phyloP scores from a whole-genome alignment of 2,329 filamentous ascomycete species.

The Exophiala sp. region DNA sequence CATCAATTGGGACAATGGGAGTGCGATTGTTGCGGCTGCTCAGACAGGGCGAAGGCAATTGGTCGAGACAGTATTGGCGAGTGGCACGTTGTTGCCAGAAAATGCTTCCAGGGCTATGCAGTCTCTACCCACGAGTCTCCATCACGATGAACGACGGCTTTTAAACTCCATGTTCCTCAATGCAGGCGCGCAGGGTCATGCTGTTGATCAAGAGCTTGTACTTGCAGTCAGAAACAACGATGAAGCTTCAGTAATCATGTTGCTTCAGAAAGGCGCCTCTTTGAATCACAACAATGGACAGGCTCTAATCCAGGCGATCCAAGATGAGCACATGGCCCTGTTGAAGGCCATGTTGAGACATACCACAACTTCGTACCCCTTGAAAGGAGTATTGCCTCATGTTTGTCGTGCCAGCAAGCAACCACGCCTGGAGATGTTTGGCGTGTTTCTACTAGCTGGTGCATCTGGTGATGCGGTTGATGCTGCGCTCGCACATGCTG shows the following conservation, averaged over 20 bases:
- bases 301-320: conserved; percentile 4
- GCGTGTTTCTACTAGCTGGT: background rate
- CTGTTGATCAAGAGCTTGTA: conserved; percentile 5
- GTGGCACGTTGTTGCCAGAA: background rate
- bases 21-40: background rate
- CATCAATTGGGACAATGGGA: conserved; percentile 7
- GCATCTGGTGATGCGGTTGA: conserved; percentile 6
- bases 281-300: conserved; percentile 1
- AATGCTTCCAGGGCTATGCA: conserved; percentile 6
- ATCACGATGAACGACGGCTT: background rate
- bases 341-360: background rate
- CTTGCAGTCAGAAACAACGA: conserved; percentile 3
- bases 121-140: conserved; percentile 1
- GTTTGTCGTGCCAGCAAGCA: background rate
- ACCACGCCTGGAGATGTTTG: conserved; percentile 1
- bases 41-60: conserved; percentile 1
- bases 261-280: background rate
- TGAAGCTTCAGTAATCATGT: background rate
- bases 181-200: background rate
- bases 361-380: background rate
- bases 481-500: conserved; percentile 5
- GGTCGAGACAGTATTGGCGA: background rate
- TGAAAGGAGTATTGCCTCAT: conserved; percentile 3
- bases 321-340: background rate
- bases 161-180: background rate